These are phyloP conservation scores for Elaphomyces granulatus DNA, from an alignment of 495 filamentous ascomycete species.

Conservation along the genomic window DNA sequence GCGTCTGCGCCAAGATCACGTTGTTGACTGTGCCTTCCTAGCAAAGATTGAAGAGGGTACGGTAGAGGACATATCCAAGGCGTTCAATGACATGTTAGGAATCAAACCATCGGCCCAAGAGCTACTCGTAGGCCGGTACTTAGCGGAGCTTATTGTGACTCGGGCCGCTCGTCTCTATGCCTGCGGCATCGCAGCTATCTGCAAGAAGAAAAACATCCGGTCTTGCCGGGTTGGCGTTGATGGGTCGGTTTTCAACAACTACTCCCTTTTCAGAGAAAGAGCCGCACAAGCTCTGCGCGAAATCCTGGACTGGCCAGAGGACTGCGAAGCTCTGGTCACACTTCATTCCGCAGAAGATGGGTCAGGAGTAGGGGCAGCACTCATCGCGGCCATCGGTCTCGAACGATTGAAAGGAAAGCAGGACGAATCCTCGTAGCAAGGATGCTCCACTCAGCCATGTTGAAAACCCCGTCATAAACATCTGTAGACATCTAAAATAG, in stretches of 20 bases:
- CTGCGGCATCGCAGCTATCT: constrained; percentile 83
- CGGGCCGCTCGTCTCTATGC: constrained; percentile 79
- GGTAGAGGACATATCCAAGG: constrained; percentile 53
- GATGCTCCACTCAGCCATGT: too few species aligned
- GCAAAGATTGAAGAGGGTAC: constrained; percentile 62
- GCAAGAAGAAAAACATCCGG: constrained; percentile 67
- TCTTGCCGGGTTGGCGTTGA: constrained; percentile 85
- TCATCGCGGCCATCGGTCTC: constrained; percentile 16
- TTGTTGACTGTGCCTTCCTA: constrained; percentile 67
- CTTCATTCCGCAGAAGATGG: constrained; percentile 20
- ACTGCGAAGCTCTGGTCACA: constrained; percentile 11
- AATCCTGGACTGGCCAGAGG: constrained; percentile 19
- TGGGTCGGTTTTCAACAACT: constrained; percentile 87
- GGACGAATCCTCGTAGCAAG: background rate
- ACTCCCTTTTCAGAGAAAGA: constrained; percentile 75
- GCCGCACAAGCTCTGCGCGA: constrained; percentile 60
- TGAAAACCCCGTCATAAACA: too few species aligned
- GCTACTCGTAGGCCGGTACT: constrained; percentile 61
- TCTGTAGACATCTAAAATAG: too few species aligned
- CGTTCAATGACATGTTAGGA: constrained; percentile 54
- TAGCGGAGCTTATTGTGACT: constrained; percentile 75
- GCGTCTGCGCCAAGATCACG: constrained; percentile 50
- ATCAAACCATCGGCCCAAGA: constrained; percentile 52
- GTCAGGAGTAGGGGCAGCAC: constrained; percentile 20
- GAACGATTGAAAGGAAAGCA: background rate